phyloP scores from a whole-genome alignment of 805 yeast genomes.

The Lachancea cidri region DNA sequence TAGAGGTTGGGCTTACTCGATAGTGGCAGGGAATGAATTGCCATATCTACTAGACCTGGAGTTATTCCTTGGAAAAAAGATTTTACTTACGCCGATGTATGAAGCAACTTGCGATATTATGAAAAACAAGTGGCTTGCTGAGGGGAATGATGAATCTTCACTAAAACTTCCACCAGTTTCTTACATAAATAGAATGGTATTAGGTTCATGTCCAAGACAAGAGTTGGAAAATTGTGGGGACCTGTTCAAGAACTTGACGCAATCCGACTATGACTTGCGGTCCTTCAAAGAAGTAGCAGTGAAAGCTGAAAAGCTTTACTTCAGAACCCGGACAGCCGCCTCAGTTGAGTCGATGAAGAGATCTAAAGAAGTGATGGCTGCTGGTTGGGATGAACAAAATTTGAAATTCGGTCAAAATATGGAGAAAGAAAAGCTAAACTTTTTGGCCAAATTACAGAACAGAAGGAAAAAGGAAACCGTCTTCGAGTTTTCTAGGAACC shows the following conservation, averaged over 20 bases:
- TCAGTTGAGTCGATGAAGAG: conserved; percentile 82
- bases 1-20: conserved; percentile 94
- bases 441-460: conserved; percentile 66
- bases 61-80: conserved; percentile 78
- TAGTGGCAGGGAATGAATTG: conserved; percentile 76
- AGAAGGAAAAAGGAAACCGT: conserved; percentile 83
- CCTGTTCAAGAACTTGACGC: conserved; percentile 54
- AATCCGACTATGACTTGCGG: conserved; percentile 61
- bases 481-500: conserved; percentile 73
- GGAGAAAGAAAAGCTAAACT: conserved; percentile 66
- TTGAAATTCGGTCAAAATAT: conserved; percentile 69
- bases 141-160: conserved; percentile 35
- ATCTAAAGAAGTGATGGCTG: conserved; percentile 65
- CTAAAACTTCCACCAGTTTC: conserved; percentile 52
- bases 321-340: conserved; percentile 81
- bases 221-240: conserved; percentile 71
- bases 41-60: conserved; percentile 91
- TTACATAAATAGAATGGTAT: conserved; percentile 69
- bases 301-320: conserved; percentile 84
- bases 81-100: conserved; percentile 64
- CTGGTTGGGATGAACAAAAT: conserved; percentile 90
- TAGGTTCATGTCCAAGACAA: conserved; percentile 77
- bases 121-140: conserved; percentile 40
- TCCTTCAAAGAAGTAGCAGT: conserved; percentile 63
- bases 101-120: conserved; percentile 54